A percentile compares a stretch with the other conserved stretches of the same genome.
Evolutionary conservation across 768 basidiomycete genomes (phyloP).

Genomic region (Mycena galericulata): DNA sequence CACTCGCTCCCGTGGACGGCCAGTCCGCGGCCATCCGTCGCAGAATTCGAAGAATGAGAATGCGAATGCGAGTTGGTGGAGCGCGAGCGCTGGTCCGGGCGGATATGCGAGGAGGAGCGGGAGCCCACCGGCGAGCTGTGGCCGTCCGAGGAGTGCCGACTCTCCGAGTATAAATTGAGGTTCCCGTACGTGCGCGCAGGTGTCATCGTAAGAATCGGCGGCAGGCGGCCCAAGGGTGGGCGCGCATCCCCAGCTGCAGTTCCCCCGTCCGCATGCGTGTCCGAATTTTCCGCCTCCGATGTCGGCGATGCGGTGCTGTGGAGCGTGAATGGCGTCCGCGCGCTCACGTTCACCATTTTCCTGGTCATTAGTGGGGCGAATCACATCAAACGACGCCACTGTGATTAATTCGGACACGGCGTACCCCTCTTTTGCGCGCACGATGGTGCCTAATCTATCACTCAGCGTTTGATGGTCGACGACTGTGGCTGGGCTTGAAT

Average conservation of each 20-base stretch:
- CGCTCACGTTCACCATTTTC: no score
- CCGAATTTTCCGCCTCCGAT: no score
- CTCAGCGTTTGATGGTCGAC: not conserved
- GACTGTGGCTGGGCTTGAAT: no score
- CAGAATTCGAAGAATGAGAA: not conserved
- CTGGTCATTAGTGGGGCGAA: no score
- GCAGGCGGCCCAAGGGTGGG: conserved; percentile 6
- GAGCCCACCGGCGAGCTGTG: not conserved
- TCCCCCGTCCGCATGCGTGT: no score
- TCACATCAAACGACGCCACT: no score
- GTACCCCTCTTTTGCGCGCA: not conserved
- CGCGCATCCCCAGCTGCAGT: no score
- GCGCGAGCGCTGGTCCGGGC: not conserved
- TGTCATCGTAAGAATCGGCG: conserved; percentile 29
- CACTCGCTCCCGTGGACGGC: conserved; percentile 19
- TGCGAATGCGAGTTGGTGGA: not conserved
- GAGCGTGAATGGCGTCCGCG: no score
- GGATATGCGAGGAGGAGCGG: conserved; percentile 9
- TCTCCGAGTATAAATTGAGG: not conserved
- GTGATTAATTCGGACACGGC: not conserved
- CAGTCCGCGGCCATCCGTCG: not conserved
- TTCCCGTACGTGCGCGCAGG: conserved; percentile 24
- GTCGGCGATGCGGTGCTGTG: no score
- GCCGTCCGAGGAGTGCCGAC: not conserved
- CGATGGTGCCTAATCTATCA: conserved; percentile 1